Conservation (phyloP, 805 yeast species). For the Barnettozyma wickerhamii region DNA sequence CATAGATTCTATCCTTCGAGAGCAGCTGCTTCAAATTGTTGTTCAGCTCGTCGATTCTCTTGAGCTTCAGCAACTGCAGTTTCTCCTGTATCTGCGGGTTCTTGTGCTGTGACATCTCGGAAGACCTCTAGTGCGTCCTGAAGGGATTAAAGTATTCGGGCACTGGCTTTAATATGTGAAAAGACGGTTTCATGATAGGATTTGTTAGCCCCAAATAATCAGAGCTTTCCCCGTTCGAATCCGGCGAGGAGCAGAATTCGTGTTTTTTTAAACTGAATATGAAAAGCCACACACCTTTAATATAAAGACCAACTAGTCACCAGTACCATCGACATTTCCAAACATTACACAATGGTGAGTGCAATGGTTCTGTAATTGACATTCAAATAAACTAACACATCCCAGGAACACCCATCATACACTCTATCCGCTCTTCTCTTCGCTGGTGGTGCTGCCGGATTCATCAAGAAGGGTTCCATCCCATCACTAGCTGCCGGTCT, state of each 20-base stretch:
- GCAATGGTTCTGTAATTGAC: too few relatives aligned
- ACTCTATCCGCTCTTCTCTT: slow-evolving; percentile 67
- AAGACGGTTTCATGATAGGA: too few relatives aligned
- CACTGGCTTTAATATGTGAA: too few relatives aligned
- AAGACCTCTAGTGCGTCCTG: neutral
- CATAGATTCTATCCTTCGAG: slow-evolving; percentile 53
- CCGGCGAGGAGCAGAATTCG: too few relatives aligned
- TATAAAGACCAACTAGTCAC: too few relatives aligned
- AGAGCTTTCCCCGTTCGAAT: too few relatives aligned
- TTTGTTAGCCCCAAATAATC: too few relatives aligned
- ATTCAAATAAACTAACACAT: neutral
- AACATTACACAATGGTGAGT: neutral
- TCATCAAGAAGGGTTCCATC: slow-evolving; percentile 47
- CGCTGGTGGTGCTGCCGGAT: slow-evolving; percentile 71
- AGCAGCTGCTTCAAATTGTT: slow-evolving; percentile 47
- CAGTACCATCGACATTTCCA: too few relatives aligned
- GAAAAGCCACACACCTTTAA: too few relatives aligned
- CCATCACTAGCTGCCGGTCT: slow-evolving; percentile 82
- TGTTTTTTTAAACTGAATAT: neutral
- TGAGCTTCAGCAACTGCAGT: slow-evolving; percentile 52
- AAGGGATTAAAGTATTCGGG: too few relatives aligned
- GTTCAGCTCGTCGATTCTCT: slow-evolving; percentile 56
- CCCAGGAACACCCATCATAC: slow-evolving; percentile 71
- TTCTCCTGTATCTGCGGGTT: slow-evolving; percentile 31
- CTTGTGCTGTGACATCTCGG: slow-evolving; percentile 3